Conservation (phyloP, 2,329 filamentous ascomycete genomes). For the Colletotrichum shisoi region DNA sequence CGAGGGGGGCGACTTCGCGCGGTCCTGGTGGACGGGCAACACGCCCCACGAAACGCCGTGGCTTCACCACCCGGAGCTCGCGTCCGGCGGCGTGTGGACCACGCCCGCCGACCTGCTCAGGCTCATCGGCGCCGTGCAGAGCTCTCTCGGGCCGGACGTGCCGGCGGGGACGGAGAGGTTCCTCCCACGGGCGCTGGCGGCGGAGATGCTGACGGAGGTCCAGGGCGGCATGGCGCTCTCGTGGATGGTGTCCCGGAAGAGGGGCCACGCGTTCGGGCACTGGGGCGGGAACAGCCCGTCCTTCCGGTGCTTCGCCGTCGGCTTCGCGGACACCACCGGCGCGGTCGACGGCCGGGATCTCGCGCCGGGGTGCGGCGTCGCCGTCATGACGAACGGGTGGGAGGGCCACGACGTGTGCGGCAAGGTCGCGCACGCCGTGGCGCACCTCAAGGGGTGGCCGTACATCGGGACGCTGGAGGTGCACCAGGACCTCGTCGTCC, state of each 20-base stretch:
- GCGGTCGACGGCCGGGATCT: slow-evolving; percentile 12
- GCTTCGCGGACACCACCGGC: slow-evolving; percentile 32
- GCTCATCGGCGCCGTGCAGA: slow-evolving; percentile 38
- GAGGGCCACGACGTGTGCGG: slow-evolving; percentile 17
- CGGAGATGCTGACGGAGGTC: slow-evolving; percentile 40
- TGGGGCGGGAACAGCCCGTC: slow-evolving; percentile 40
- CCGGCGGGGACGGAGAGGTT: slow-evolving; percentile 16
- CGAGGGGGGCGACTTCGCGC: slow-evolving; percentile 31
- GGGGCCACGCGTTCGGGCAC: slow-evolving; percentile 37
- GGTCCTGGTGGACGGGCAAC: slow-evolving; percentile 23
- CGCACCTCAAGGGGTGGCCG: slow-evolving; percentile 31
- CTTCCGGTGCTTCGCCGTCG: slow-evolving; percentile 37
- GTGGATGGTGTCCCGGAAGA: slow-evolving; percentile 37
- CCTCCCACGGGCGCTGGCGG: slow-evolving; percentile 33
- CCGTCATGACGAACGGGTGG: slow-evolving; percentile 41
- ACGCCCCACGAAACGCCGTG: slow-evolving; percentile 17
- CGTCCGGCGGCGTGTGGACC: slow-evolving; percentile 39
- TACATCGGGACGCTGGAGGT: slow-evolving; percentile 23
- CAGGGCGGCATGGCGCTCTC: slow-evolving; percentile 33
- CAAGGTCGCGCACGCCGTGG: slow-evolving; percentile 24
- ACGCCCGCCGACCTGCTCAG: slow-evolving; percentile 42
- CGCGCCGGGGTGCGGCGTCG: slow-evolving; percentile 34
- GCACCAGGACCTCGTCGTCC: slow-evolving; percentile 9
- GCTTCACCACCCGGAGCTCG: slow-evolving; percentile 27
- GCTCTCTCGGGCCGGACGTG: slow-evolving; percentile 27